Evolutionary conservation across 306 rosid species (phyloP), one percentile per base, ranked within the genome.

Genomic region (Quercus cerris): DNA sequence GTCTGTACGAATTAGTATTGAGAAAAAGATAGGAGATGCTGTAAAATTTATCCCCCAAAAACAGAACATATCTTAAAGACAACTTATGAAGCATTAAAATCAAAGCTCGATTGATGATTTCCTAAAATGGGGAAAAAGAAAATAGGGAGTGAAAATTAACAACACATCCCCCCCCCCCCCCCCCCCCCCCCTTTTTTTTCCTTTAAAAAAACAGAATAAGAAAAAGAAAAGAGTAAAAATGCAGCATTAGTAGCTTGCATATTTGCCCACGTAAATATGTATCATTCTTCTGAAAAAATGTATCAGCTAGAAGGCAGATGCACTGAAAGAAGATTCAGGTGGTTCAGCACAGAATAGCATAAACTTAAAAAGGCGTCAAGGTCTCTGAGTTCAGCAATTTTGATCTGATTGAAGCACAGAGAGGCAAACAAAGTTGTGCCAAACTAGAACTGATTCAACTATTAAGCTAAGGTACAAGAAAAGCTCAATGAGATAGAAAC

Each of bases 391-490:
- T 78, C 18, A 19, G 27, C 52, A 54, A 51, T 62, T 22, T 63
- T 75, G 77, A 8, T 22, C 31, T 46, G 17, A 31, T 38, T 56
- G 27, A 4, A 77, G 70, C 44, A 62, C 17, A 74, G 56, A 74
- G 44, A 80, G 75, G 71, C 62, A 70, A 81, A 20, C 82, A 74
- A 31, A 74, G 22, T 1, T 28, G 56, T 27, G 54, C 23, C 14
- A 63, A 38, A 51, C 31, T 61, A 17, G 41, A 22, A 20, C 14
- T 27, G 44, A 79, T 62, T 20, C 5, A 30, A 46, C 27, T 27
- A 33, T 61, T 17, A 58, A 41, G 71, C 25, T 12, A 8, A 71
- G 56, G 54, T 55, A 4, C 11, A 54, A 23, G 20, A 73, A 19
- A 54, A 55, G 63, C 46, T 55, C 23, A 19, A 52, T 25, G 18